A percentile compares a stretch with the other conserved stretches of the same genome.
These are phyloP conservation scores for Wilcoxina mikolae DNA, from an alignment of 495 filamentous ascomycete genomes.

Conservation along the genomic window DNA sequence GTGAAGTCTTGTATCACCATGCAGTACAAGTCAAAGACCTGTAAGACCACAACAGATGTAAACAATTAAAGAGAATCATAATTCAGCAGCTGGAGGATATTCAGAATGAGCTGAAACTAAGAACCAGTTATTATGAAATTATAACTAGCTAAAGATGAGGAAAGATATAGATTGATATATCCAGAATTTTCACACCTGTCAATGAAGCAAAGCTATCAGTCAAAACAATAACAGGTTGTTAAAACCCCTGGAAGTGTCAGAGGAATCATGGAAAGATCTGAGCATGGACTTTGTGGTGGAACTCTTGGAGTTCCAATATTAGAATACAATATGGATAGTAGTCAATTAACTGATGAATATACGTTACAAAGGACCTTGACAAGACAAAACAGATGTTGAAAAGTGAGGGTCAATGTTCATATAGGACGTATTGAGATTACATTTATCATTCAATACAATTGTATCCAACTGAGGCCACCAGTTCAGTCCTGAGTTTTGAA, in stretches of 20 bases:
- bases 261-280: conserved; percentile 19
- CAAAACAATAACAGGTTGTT: not conserved
- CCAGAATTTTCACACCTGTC: no score
- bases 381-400: not conserved
- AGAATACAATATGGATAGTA: conserved; percentile 18
- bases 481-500: conserved; percentile 7
- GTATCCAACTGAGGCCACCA: not conserved
- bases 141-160: no score
- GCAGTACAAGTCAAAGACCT: no score
- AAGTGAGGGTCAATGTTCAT: not conserved
- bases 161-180: no score
- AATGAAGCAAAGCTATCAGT: not conserved
- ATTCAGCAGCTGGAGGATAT: no score
- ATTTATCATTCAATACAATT: conserved; percentile 2
- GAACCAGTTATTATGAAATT: no score
- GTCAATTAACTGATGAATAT: conserved; percentile 20
- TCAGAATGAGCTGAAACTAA: no score
- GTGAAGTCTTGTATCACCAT: no score
- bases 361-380: conserved; percentile 7
- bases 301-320: conserved; percentile 3
- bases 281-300: conserved; percentile 26
- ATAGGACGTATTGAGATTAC: not conserved
- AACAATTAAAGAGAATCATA: no score
- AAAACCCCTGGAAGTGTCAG: not conserved
- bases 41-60: no score